Evolutionary conservation across 176 grass and related monocot genomes (phyloP).

Genomic region (Musa schizocarpa): DNA sequence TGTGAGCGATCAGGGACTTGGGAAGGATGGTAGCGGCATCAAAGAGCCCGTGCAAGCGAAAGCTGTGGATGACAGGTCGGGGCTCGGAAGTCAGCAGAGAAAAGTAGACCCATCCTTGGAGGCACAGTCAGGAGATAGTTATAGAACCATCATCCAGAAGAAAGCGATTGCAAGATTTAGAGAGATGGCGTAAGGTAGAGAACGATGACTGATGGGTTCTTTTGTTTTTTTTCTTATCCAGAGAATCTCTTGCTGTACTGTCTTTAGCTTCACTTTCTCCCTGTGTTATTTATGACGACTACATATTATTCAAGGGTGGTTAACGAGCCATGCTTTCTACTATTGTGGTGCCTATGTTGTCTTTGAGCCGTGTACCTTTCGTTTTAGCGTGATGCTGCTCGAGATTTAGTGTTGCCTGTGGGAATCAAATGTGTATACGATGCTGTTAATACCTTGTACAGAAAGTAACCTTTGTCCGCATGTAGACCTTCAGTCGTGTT

Average conservation of each 20-base stretch:
- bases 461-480: too few species aligned
- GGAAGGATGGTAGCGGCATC: conserved; percentile 90
- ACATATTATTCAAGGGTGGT: too few species aligned
- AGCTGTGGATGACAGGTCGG: conserved; percentile 57
- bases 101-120: conserved; percentile 58
- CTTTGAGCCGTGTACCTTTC: too few species aligned
- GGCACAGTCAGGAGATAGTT: conserved; percentile 76
- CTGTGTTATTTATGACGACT: too few species aligned
- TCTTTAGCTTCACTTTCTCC: not conserved
- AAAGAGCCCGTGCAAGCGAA: conserved; percentile 95
- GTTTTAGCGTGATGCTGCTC: too few species aligned
- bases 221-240: too few species aligned
- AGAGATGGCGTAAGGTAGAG: conserved; percentile 48
- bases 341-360: too few species aligned
- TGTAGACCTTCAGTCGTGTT: too few species aligned
- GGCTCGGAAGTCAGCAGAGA: conserved; percentile 67
- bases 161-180: conserved; percentile 93
- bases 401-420: too few species aligned
- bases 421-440: too few species aligned
- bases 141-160: conserved; percentile 95
- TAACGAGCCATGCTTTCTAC: too few species aligned
- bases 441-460: too few species aligned
- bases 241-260: not conserved
- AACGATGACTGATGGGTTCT: not conserved
- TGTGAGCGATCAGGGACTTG: conserved; percentile 64